Conservation (phyloP, 2,329 filamentous ascomycete species). For the Daldinia eschscholtzii region DNA sequence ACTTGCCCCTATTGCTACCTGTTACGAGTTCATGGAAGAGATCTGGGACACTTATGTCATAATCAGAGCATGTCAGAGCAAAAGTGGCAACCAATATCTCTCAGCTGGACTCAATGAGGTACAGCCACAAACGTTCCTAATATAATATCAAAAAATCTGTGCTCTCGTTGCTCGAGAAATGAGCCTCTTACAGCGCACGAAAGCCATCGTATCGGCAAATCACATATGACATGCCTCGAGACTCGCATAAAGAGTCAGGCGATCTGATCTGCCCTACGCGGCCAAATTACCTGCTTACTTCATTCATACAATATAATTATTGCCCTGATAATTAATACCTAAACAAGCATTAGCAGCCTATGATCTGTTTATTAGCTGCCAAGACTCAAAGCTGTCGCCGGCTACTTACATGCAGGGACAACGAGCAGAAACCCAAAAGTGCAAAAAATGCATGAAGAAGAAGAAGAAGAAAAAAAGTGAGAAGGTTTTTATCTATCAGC, state of each 20-base stretch:
- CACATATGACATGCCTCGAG: constrained; percentile 10
- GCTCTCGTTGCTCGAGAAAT: neutral
- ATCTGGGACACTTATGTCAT: neutral
- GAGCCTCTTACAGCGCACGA: constrained; percentile 7
- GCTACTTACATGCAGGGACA: constrained; percentile 32
- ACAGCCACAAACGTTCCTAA: neutral
- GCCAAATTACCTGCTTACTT: neutral
- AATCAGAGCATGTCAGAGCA: neutral
- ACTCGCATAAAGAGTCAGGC: constrained; percentile 24
- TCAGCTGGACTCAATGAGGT: neutral
- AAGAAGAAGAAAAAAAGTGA: neutral
- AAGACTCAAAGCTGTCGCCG: constrained; percentile 31
- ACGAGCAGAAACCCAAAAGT: neutral
- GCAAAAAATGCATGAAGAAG: neutral
- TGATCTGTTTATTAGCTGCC: constrained; percentile 25
- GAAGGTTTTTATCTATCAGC: neutral
- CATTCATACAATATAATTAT: constrained; percentile 8
- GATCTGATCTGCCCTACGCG: constrained; percentile 17
- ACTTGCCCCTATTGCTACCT: neutral
- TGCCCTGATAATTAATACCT: constrained; percentile 8
- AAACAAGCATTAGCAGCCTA: neutral
- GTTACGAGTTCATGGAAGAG: neutral
- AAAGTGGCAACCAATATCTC: neutral
- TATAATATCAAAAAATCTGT: neutral
- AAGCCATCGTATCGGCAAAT: constrained; percentile 11